Base-by-base conservation (phyloP, 208 protist genomes). In the Herpetomonas samuelpessoai region DNA sequence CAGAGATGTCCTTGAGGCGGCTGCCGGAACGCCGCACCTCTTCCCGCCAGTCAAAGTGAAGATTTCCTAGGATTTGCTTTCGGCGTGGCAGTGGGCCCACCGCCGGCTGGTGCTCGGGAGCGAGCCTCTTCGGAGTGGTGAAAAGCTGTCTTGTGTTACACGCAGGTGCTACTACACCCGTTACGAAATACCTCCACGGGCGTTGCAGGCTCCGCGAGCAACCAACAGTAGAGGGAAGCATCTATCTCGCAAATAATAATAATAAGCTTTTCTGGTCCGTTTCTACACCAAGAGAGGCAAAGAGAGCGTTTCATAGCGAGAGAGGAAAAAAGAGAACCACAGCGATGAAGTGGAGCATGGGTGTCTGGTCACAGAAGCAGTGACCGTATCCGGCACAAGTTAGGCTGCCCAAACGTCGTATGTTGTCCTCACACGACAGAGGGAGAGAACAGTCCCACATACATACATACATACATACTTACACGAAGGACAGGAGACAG, bases 1-100 rank as follows among this genome's bases (percentile, higher is more conserved):
- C 61, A 0, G 86, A 81, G 29, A 96, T 93, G 58, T 93, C 86
- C 46, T 88, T 91, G 18, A 91, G 64, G 19, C 65, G 47, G 22
- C 65, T 69, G 12, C 86, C 86, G 1, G 76, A 86, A 6, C 80
- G 74, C 44, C 60, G 41, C 53, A 81, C 71, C 55, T 91, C 85
- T 21, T 79, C 62, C 9, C 54, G 66, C 89, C 89, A 95, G 56
- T 87, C 62, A 25, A 77, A 72, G 29, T 78, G 68, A 10, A 91
- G 62, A 2, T 76, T 74, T 26, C 49, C 28, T 4, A 49, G 50
- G 47, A 95, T 90, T 53, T 95, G 89, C 22, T 57, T 47, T 6
- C 67, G 63, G 10, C 70, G 62, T 7, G 77, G 78, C 45, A 82
- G 63, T n/a, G n/a, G n/a, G n/a, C n/a, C n/a, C n/a, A n/a, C n/a